These are phyloP conservation scores for Clarkia xantiana DNA, from an alignment of 345 rosid genomes.

Conservation along the genomic window DNA sequence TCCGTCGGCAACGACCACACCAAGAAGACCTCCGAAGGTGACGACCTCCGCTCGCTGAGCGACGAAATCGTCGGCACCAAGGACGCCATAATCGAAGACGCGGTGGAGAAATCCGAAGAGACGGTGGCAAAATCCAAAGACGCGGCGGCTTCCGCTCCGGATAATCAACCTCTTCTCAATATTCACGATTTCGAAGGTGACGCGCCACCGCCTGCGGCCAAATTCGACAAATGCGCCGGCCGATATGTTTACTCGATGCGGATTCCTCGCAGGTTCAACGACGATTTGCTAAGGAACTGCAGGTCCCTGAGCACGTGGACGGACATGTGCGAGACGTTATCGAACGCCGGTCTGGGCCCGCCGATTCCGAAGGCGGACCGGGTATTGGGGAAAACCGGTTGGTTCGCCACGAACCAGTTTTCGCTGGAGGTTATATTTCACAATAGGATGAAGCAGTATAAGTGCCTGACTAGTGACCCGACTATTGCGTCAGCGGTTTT, in stretches of 20 bases:
- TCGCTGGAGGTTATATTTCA: conserved; percentile 66
- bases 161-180: no score
- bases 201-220: no score
- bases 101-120: no score
- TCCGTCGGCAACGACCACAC: no score
- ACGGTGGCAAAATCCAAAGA: no score
- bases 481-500: conserved; percentile 56
- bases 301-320: conserved; percentile 40
- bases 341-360: conserved; percentile 43
- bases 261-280: conserved; percentile 47
- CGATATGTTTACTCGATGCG: conserved; percentile 38
- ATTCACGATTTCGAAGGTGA: no score
- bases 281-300: conserved; percentile 51
- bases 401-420: conserved; percentile 70
- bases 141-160: no score
- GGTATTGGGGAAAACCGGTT: conserved; percentile 28
- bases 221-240: conserved; percentile 19
- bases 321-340: conserved; percentile 38
- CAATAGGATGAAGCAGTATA: conserved; percentile 65
- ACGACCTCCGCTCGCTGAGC: no score
- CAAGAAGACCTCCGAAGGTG: no score
- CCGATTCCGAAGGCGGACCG: conserved; percentile 21
- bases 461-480: conserved; percentile 54
- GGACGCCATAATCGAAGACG: no score
- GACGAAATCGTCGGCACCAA: no score